A percentile compares a stretch with the other conserved stretches of the same genome.
Evolutionary conservation across 1,284 basidiomycete species (phyloP).

Genomic region (Mixia osmundae): DNA sequence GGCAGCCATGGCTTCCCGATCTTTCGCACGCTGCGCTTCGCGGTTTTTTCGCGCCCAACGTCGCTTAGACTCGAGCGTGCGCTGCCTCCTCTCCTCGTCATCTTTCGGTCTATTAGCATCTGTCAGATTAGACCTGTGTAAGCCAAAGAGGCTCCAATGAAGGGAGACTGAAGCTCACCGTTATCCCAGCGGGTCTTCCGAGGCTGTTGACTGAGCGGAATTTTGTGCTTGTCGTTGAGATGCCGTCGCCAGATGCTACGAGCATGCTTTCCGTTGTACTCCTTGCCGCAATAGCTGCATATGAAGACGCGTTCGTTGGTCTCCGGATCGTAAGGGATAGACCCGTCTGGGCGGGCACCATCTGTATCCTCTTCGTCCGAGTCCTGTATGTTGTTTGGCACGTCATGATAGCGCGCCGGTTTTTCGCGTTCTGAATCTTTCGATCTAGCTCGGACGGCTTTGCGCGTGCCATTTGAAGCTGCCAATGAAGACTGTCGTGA

Average conservation of each 20-base stretch:
- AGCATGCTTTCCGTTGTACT: constrained; percentile 30
- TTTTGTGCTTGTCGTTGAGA: constrained; percentile 32
- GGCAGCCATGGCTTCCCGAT: too few relatives aligned
- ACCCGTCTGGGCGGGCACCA: too few relatives aligned
- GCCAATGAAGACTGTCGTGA: too few relatives aligned
- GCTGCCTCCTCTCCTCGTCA: constrained; percentile 26
- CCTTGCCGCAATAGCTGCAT: constrained; percentile 26
- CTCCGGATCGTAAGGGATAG: constrained; percentile 5
- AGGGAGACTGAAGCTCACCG: constrained; percentile 18
- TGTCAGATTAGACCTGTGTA: constrained; percentile 6
- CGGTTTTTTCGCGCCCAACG: constrained; percentile 30
- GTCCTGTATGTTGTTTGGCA: too few relatives aligned
- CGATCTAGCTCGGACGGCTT: too few relatives aligned
- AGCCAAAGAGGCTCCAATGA: neutral
- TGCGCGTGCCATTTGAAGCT: too few relatives aligned
- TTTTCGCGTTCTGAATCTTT: too few relatives aligned
- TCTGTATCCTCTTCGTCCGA: too few relatives aligned
- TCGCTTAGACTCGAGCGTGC: constrained; percentile 29
- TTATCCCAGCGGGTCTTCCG: constrained; percentile 32
- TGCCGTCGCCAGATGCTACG: constrained; percentile 32
- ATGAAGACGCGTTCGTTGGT: constrained; percentile 17
- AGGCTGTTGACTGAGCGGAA: constrained; percentile 28
- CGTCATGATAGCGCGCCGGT: too few relatives aligned
- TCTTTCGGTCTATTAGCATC: constrained; percentile 29
- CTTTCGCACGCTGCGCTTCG: constrained; percentile 9